Conservation (phyloP, 2,329 filamentous ascomycete species). For the Ascomycota sp. region DNA sequence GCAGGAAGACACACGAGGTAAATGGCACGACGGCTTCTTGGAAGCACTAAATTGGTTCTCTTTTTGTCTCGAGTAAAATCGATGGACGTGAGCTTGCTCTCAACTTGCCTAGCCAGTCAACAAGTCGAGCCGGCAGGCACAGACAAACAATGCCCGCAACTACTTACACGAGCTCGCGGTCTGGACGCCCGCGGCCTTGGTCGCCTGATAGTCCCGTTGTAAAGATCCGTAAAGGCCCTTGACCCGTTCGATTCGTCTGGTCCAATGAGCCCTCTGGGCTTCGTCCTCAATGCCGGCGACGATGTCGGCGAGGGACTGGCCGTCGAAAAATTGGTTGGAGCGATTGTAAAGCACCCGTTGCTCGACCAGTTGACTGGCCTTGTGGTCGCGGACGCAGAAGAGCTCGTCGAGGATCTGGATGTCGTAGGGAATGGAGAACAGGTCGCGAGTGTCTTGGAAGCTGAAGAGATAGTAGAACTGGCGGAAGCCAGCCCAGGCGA, state of each 20-base stretch:
- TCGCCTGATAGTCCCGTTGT: conserved; percentile 27
- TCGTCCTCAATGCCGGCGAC: conserved; percentile 15
- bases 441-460: conserved; percentile 34
- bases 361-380: conserved; percentile 17
- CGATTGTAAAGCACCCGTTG: conserved; percentile 28
- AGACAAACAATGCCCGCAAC: no score
- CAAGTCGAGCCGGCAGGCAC: no score
- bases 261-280: conserved; percentile 13
- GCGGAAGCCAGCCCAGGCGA: conserved; percentile 35
- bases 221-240: conserved; percentile 26
- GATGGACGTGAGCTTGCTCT: no score
- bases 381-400: conserved; percentile 24
- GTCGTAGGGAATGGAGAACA: conserved; percentile 35
- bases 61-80: no score
- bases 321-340: conserved; percentile 33
- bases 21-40: no score
- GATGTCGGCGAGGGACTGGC: conserved; percentile 20
- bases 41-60: no score
- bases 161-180: conserved; percentile 29
- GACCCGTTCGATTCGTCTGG: conserved; percentile 21
- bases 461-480: conserved; percentile 38
- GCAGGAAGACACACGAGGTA: no score
- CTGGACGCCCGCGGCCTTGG: conserved; percentile 19
- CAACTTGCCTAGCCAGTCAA: no score
- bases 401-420: conserved; percentile 35